A percentile compares a stretch with the other conserved stretches of the same genome.
Conservation (phyloP, 306 rosid species). For the Citrullus colocynthis region DNA sequence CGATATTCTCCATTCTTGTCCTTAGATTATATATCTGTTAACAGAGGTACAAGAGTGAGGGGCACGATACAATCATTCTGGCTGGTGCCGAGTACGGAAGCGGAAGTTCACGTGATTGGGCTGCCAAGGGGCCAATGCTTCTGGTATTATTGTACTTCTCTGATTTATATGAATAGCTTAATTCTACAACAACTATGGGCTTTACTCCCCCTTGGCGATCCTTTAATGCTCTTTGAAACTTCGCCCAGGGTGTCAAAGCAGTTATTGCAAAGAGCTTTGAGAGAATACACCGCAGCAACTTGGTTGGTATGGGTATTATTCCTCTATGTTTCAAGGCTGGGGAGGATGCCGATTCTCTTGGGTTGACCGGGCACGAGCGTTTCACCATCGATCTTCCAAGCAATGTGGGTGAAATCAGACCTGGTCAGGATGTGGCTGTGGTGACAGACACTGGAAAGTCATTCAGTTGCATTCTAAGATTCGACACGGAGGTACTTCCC, state of each 20-base stretch:
- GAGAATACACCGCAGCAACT: conserved; percentile 93
- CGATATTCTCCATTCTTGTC: neutral
- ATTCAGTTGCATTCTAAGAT: conserved; percentile 53
- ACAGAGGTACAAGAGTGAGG: conserved; percentile 77
- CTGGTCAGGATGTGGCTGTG: conserved; percentile 74
- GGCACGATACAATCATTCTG: conserved; percentile 56
- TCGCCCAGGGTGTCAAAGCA: conserved; percentile 79
- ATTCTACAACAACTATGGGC: neutral
- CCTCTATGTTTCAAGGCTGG: conserved; percentile 78
- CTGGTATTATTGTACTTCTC: conserved; percentile 30
- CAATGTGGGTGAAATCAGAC: conserved; percentile 57
- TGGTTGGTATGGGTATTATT: conserved; percentile 91
- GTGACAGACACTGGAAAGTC: conserved; percentile 57
- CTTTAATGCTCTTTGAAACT: neutral
- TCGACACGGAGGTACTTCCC: conserved; percentile 72
- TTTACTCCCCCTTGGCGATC: neutral
- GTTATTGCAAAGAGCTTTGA: conserved; percentile 92
- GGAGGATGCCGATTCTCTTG: conserved; percentile 82
- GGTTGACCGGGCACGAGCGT: conserved; percentile 73
- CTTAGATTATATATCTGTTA: neutral
- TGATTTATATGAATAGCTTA: neutral
- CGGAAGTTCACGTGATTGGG: conserved; percentile 99
- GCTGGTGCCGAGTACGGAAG: conserved; percentile 98
- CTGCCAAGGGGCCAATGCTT: conserved; percentile 94
- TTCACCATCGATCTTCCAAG: conserved; percentile 75